Conservation (phyloP, 805 yeast species). For the Ogataea angusta region DNA sequence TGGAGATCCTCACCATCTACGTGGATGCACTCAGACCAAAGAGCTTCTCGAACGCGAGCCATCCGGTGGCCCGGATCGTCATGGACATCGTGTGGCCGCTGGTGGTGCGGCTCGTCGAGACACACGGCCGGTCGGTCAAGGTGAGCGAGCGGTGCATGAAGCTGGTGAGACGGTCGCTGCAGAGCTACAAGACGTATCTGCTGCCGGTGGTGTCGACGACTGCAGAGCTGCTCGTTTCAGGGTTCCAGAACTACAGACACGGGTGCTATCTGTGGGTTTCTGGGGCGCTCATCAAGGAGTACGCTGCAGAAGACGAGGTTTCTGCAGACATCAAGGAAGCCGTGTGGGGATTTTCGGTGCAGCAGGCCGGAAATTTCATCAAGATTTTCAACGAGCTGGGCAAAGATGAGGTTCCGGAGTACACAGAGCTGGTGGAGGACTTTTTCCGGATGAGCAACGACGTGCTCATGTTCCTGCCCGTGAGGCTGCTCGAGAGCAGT, state of each 20-base stretch:
- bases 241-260: slow-evolving; percentile 62
- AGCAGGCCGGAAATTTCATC: slow-evolving; percentile 62
- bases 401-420: slow-evolving; percentile 27
- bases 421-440: slow-evolving; percentile 79
- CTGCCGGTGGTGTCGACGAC: slow-evolving; percentile 59
- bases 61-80: slow-evolving; percentile 52
- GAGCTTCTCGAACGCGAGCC: slow-evolving; percentile 32
- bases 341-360: slow-evolving; percentile 70
- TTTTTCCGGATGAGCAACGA: slow-evolving; percentile 79
- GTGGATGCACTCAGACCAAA: slow-evolving; percentile 53
- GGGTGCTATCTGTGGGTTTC: slow-evolving; percentile 93
- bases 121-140: slow-evolving; percentile 55
- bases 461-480: slow-evolving; percentile 70
- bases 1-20: slow-evolving; percentile 65
- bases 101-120: slow-evolving; percentile 43
- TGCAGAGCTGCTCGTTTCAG: slow-evolving; percentile 63
- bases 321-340: slow-evolving; percentile 46
- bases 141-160: slow-evolving; percentile 77
- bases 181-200: slow-evolving; percentile 55
- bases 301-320: slow-evolving; percentile 47
- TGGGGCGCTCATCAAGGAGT: slow-evolving; percentile 76
- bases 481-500: slow-evolving; percentile 43
- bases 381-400: slow-evolving; percentile 33
- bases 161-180: slow-evolving; percentile 61
- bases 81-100: slow-evolving; percentile 60